Conservation (phyloP, 108 stramenopile species). For the Cyclotella choctawhatcheeana region DNA sequence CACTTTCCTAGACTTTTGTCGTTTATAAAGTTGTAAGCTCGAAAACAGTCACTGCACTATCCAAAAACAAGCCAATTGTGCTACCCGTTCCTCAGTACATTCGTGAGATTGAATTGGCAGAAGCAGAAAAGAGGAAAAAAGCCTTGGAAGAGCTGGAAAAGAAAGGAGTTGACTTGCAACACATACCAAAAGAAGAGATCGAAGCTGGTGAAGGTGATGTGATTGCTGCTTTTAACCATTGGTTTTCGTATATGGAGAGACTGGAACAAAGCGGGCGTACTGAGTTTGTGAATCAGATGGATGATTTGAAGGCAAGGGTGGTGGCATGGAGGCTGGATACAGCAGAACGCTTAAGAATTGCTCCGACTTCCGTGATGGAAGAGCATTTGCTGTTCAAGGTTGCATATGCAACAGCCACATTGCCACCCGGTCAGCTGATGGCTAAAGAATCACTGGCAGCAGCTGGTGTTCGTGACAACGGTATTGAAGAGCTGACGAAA, state of each 20-base stretch:
- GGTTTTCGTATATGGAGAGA: slow-evolving; percentile 60
- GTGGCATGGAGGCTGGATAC: slow-evolving; percentile 68
- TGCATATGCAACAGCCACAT: slow-evolving; percentile 65
- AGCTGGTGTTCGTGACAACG: slow-evolving; percentile 71
- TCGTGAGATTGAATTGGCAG: slow-evolving; percentile 60
- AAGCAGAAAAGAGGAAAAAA: slow-evolving; percentile 56
- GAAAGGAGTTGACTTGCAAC: slow-evolving; percentile 57
- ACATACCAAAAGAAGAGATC: slow-evolving; percentile 70
- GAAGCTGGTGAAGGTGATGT: slow-evolving; percentile 79
- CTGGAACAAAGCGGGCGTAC: slow-evolving; percentile 40
- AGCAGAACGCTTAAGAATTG: slow-evolving; percentile 62
- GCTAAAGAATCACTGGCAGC: slow-evolving; percentile 52
- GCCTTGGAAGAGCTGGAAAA: slow-evolving; percentile 53
- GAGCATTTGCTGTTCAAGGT: slow-evolving; percentile 65
- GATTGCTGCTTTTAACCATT: slow-evolving; percentile 69
- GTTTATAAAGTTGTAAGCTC: slow-evolving; percentile 48
- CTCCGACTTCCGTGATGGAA: slow-evolving; percentile 72
- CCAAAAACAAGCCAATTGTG: slow-evolving; percentile 47
- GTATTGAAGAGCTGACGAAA: slow-evolving; percentile 57
- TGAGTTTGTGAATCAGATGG: slow-evolving; percentile 56
- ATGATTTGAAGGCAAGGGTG: slow-evolving; percentile 63
- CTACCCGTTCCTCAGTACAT: slow-evolving; percentile 76
- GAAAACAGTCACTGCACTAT: slow-evolving; percentile 40
- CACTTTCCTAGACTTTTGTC: slow-evolving; percentile 10
- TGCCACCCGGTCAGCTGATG: slow-evolving; percentile 50